phyloP scores from a whole-genome alignment of 306 rosid species.

The Citrullus colocynthis region DNA sequence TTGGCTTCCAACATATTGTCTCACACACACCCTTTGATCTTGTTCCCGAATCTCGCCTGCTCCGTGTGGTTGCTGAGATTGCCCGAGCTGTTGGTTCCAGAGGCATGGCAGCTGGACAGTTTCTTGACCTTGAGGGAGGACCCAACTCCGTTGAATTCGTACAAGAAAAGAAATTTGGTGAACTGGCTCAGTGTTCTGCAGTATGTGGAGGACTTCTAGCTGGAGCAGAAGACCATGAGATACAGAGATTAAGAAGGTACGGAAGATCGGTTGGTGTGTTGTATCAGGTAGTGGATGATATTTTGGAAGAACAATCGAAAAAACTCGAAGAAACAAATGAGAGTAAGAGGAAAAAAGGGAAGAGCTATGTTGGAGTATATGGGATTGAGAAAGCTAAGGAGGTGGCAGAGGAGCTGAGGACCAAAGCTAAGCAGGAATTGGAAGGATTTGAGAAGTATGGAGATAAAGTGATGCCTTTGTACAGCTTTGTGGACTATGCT shows the following conservation, averaged over 20 bases:
- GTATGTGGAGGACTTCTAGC: slow-evolving; percentile 87
- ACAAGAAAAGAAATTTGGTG: slow-evolving; percentile 92
- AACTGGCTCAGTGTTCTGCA: slow-evolving; percentile 85
- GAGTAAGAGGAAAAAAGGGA: slow-evolving; percentile 27
- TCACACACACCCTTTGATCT: slow-evolving; percentile 62
- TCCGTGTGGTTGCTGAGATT: slow-evolving; percentile 77
- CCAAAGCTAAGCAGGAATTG: slow-evolving; percentile 60
- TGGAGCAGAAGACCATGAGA: slow-evolving; percentile 63
- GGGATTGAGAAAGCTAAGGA: slow-evolving; percentile 74
- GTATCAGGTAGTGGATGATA: slow-evolving; percentile 63
- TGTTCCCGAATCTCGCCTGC: slow-evolving; percentile 52
- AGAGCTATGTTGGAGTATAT: slow-evolving; percentile 54
- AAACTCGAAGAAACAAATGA: slow-evolving; percentile 13
- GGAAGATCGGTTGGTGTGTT: slow-evolving; percentile 85
- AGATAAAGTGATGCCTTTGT: slow-evolving; percentile 57
- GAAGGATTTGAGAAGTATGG: slow-evolving; percentile 77
- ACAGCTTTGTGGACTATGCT: slow-evolving; percentile 91
- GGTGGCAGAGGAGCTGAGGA: slow-evolving; percentile 63
- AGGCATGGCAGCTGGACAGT: slow-evolving; percentile 98
- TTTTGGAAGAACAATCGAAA: slow-evolving; percentile 33
- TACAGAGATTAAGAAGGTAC: slow-evolving; percentile 72
- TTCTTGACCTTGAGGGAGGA: slow-evolving; percentile 72
- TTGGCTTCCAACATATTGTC: slow-evolving; percentile 86
- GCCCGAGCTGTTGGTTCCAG: slow-evolving; percentile 83
- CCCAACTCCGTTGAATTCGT: slow-evolving; percentile 55